phyloP scores from a whole-genome alignment of 176 grass and related monocot genomes.

The Avena sativa region DNA sequence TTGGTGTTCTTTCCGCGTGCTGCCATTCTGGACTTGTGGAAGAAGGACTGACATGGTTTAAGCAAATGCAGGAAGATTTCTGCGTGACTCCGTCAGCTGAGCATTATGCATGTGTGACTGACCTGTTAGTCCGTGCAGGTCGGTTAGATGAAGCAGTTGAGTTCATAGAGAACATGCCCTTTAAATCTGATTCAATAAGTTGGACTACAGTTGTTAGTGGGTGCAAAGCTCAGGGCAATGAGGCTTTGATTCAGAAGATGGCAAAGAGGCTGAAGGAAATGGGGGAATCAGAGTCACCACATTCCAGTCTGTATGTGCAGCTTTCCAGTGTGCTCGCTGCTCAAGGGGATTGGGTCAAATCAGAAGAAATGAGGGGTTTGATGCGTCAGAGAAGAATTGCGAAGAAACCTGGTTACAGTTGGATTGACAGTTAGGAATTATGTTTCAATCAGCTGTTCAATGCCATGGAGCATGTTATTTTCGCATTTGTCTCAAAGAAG shows the following conservation, averaged over 20 bases:
- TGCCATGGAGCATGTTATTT: background rate
- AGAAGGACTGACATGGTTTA: slow-evolving; percentile 76
- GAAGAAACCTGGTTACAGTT: slow-evolving; percentile 72
- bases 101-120: slow-evolving; percentile 68
- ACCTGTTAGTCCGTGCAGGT: slow-evolving; percentile 68
- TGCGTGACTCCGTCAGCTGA: slow-evolving; percentile 56
- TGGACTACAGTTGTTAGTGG: slow-evolving; percentile 70
- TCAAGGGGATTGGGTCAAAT: slow-evolving; percentile 66
- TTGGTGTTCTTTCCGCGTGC: slow-evolving; percentile 75
- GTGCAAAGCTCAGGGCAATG: slow-evolving; percentile 73
- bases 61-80: slow-evolving; percentile 60
- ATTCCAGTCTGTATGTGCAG: slow-evolving; percentile 71
- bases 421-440: slow-evolving; percentile 58
- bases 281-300: slow-evolving; percentile 24
- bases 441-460: background rate
- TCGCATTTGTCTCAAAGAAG: background rate
- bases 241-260: slow-evolving; percentile 50
- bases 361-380: slow-evolving; percentile 60
- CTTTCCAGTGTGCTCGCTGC: slow-evolving; percentile 66
- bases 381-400: slow-evolving; percentile 60
- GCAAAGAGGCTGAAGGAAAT: slow-evolving; percentile 47
- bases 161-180: slow-evolving; percentile 81
- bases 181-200: slow-evolving; percentile 60
- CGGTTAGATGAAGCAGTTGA: slow-evolving; percentile 70
- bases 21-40: slow-evolving; percentile 66